Percentiles rank a stretch among this genome's conserved stretches.
Evolutionary conservation across 1,284 basidiomycete species (phyloP).

Genomic region (Fomitopsis schrenkii): DNA sequence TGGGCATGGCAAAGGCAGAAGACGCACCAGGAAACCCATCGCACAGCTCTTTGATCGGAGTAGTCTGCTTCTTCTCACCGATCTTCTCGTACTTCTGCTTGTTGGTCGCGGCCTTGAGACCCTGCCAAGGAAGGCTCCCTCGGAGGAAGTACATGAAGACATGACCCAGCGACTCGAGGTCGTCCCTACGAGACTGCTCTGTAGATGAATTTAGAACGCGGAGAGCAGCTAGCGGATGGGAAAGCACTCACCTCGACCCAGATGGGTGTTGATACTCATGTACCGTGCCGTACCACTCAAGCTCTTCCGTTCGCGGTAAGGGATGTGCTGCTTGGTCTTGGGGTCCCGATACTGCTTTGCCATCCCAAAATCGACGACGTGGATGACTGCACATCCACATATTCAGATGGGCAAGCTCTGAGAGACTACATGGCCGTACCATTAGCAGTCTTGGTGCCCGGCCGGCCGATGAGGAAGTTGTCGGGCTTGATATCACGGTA

Average conservation of each 20-base stretch:
- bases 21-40: constrained; percentile 85
- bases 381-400: constrained; percentile 31
- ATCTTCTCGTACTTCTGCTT: constrained; percentile 99
- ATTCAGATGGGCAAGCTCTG: neutral
- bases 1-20: neutral
- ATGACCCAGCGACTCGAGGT: constrained; percentile 92
- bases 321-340: constrained; percentile 96
- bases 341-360: constrained; percentile 97
- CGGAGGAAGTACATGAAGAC: constrained; percentile 98
- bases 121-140: constrained; percentile 93
- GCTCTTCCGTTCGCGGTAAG: constrained; percentile 93
- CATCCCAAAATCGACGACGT: constrained; percentile 94
- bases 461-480: constrained; percentile 92
- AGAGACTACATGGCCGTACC: constrained; percentile 34
- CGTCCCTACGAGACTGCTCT: constrained; percentile 95
- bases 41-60: constrained; percentile 90
- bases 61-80: constrained; percentile 98
- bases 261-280: constrained; percentile 97
- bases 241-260: constrained; percentile 71
- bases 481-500: constrained; percentile 98
- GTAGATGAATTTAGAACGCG: constrained; percentile 2
- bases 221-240: neutral
- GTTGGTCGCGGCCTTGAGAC: constrained; percentile 94
- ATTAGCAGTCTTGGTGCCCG: constrained; percentile 84
- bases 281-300: constrained; percentile 90